Conservation (phyloP, 495 filamentous ascomycete species). For the Daldinia concentrica region DNA sequence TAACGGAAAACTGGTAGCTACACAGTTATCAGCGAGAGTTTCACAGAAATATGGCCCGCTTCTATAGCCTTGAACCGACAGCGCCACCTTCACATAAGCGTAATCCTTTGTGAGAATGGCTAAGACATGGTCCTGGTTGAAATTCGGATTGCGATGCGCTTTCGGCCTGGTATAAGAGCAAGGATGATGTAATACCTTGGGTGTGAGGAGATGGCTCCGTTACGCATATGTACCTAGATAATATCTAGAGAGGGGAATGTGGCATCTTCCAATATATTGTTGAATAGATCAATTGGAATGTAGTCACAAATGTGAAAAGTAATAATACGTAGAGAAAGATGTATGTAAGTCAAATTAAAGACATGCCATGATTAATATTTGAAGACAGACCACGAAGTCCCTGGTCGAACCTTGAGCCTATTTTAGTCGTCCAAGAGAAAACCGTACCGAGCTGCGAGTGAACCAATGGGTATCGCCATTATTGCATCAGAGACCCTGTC, state of each 20-base stretch:
- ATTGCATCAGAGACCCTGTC: slow-evolving; percentile 40
- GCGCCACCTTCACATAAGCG: slow-evolving; percentile 15
- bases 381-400: slow-evolving; percentile 15
- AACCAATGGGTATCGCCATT: slow-evolving; percentile 33
- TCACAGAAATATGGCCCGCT: background rate
- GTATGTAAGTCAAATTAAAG: slow-evolving; percentile 14
- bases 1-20: background rate
- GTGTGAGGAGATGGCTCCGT: background rate
- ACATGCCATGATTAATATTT: slow-evolving; percentile 11
- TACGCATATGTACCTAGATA: slow-evolving; percentile 14
- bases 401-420: slow-evolving; percentile 33
- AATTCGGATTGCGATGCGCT: slow-evolving; percentile 6
- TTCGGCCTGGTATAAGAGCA: slow-evolving; percentile 9
- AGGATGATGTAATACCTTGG: slow-evolving; percentile 8
- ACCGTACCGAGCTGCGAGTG: slow-evolving; percentile 11
- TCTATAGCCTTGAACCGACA: background rate
- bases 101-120: slow-evolving; percentile 17
- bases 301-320: background rate
- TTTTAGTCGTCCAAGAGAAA: slow-evolving; percentile 26
- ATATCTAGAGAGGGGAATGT: slow-evolving; percentile 11
- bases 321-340: slow-evolving; percentile 1
- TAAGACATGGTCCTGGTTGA: slow-evolving; percentile 19
- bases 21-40: slow-evolving; percentile 19
- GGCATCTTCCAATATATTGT: slow-evolving; percentile 15
- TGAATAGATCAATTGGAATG: slow-evolving; percentile 34